phyloP scores from a whole-genome alignment of 345 rosid species.

The Camelina neglecta region DNA sequence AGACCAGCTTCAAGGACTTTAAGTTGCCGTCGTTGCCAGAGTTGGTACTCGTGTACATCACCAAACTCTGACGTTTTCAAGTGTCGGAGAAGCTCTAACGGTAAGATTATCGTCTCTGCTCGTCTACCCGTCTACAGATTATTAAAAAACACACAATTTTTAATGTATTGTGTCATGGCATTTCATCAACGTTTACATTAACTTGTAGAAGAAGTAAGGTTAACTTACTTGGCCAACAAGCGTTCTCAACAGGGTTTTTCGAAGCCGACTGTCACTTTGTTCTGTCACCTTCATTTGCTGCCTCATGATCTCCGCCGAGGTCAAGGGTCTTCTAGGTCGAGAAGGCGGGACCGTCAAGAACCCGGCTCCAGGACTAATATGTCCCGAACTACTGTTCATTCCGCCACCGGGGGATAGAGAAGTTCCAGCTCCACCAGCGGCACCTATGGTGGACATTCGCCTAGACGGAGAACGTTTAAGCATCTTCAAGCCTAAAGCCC shows the following conservation, averaged over 20 bases:
- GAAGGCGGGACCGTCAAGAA: constrained; percentile 52
- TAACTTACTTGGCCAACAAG: constrained; percentile 90
- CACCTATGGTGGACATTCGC: constrained; percentile 56
- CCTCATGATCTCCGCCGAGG: constrained; percentile 96
- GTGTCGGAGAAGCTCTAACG: constrained; percentile 88
- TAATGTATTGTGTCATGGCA: neutral
- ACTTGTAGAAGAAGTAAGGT: constrained; percentile 20
- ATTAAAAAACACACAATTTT: neutral
- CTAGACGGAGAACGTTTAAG: constrained; percentile 72
- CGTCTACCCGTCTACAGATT: constrained; percentile 66
- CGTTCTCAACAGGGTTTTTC: constrained; percentile 84
- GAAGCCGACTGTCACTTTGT: constrained; percentile 79
- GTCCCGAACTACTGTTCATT: constrained; percentile 20
- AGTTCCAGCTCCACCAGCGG: constrained; percentile 40
- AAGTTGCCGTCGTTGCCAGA: constrained; percentile 87
- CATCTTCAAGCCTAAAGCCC: constrained; percentile 78
- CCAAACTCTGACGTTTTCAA: constrained; percentile 77
- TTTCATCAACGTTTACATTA: neutral
- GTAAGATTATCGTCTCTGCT: constrained; percentile 87
- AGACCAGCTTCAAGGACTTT: constrained; percentile 80
- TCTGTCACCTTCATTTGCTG: constrained; percentile 92
- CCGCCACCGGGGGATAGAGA: constrained; percentile 58
- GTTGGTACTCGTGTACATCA: constrained; percentile 70
- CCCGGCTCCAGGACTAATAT: constrained; percentile 45
- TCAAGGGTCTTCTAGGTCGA: constrained; percentile 72